phyloP scores from a whole-genome alignment of 768 basidiomycete species.

The Mycena rebaudengoi region DNA sequence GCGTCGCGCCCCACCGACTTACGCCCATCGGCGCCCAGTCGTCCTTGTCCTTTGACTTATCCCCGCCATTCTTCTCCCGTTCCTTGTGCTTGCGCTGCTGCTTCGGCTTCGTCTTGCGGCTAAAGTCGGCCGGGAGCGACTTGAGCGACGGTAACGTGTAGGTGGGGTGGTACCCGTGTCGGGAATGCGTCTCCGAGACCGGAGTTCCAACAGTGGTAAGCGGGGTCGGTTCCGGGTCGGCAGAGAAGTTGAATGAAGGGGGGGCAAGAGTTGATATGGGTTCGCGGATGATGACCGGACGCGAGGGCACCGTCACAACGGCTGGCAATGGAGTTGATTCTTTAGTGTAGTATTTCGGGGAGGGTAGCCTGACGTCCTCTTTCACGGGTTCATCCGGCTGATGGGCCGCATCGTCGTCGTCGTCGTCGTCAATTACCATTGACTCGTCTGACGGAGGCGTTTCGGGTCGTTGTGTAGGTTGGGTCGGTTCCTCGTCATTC shows the following conservation, averaged over 20 bases:
- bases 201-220: conserved; percentile 14
- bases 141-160: conserved; percentile 62
- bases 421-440: conserved; percentile 30
- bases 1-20: conserved; percentile 75
- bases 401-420: no score
- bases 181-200: conserved; percentile 28
- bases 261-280: conserved; percentile 32
- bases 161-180: conserved; percentile 44
- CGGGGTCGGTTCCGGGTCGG: conserved; percentile 24
- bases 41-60: conserved; percentile 48
- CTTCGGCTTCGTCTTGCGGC: conserved; percentile 58
- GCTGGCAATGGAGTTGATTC: conserved; percentile 27
- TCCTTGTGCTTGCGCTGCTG: conserved; percentile 59
- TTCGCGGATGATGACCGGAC: conserved; percentile 41
- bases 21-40: conserved; percentile 74
- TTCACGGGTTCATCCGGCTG: no score
- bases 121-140: conserved; percentile 56
- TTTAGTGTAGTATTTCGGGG: not conserved
- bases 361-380: no score
- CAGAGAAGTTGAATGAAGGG: conserved; percentile 37
- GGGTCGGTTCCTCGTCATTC: not conserved
- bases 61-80: conserved; percentile 49
- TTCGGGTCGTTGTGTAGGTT: conserved; percentile 2
- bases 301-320: conserved; percentile 10
- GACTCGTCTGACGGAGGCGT: conserved; percentile 22